Evolutionary conservation across 1,139 yeast species (phyloP).

Genomic region (Wickerhamomyces sp.): DNA sequence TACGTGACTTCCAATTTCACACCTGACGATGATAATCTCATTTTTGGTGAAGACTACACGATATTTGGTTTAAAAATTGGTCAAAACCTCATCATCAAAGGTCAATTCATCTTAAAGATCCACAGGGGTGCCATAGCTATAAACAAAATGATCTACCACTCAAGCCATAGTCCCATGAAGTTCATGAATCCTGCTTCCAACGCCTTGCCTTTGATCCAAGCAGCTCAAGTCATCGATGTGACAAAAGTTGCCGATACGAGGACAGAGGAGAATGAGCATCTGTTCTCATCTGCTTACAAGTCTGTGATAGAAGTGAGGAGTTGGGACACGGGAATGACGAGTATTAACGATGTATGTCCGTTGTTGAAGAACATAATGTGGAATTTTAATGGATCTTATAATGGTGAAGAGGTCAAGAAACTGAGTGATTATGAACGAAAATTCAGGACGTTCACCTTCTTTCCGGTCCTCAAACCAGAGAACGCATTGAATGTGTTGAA

Average conservation of each 20-base stretch:
- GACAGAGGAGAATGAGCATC: constrained; percentile 31
- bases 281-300: constrained; percentile 34
- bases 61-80: constrained; percentile 38
- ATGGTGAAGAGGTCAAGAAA: constrained; percentile 10
- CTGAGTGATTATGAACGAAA: constrained; percentile 20
- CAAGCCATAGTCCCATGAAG: constrained; percentile 29
- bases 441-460: constrained; percentile 31
- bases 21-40: constrained; percentile 34
- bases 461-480: constrained; percentile 30
- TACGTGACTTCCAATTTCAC: constrained; percentile 28
- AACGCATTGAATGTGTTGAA: constrained; percentile 27
- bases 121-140: constrained; percentile 54
- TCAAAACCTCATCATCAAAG: constrained; percentile 52
- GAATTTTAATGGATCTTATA: constrained; percentile 7
- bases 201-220: constrained; percentile 51
- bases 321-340: constrained; percentile 39
- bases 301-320: constrained; percentile 40
- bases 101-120: constrained; percentile 49
- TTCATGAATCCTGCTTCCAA: constrained; percentile 49
- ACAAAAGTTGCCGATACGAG: constrained; percentile 26
- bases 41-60: constrained; percentile 29
- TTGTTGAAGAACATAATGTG: constrained; percentile 42
- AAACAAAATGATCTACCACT: constrained; percentile 48
- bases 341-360: constrained; percentile 43
- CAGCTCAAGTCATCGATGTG: constrained; percentile 38